Evolutionary conservation across 164 flowering plant genomes (phyloP), one percentile per base, ranked within the genome.

Genomic region (grape (Vitis vinifera)): DNA sequence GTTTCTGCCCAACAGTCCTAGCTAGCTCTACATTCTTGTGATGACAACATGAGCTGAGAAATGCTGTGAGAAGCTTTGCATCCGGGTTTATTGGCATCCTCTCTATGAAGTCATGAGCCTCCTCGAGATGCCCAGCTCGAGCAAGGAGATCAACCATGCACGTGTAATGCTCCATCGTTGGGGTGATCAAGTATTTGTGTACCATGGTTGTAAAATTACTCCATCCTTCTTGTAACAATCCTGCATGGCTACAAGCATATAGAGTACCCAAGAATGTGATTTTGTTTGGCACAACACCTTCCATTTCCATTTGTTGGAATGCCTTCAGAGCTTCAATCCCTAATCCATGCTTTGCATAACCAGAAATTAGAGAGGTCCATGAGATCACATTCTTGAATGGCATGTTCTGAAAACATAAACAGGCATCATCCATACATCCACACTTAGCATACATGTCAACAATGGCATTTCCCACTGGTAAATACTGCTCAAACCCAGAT

Each of bases 181-280:
- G 85, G n/a, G 64, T 56, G 29, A 82, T 63, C 55, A 51, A 50
- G 71, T 82, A 77, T 23, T 31, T 67, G 9, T 69, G 63, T 17
- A 66, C 61, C 88, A 84, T 82, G 52, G 58, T 51, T 47, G 78
- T 70, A 68, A 80, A 84, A 30, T 9, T 59, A 30, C 52, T 69
- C 78, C 78, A 67, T 23, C 84, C 84, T 74, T 78, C 69, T 60
- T 73, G 70, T 2, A 82, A 77, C 17, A 85, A 56, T 53, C 88
- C 84, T 16, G 84, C 73, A 74, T 85, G 88, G 56, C 81, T 79
- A 59, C 88, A 85, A 16, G 88, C 86, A 72, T 63, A 76, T 2
- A 85, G 57, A 16, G 70, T 69, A 30, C 82, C 84, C 58, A 85
- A 60, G 70, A 82, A 85, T 9, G 86, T 82, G 63, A 82, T 62